Evolutionary conservation across 352 stramenopile genomes (phyloP), one percentile per base, ranked within the genome.

Genomic region (Phytopythium boreale): DNA sequence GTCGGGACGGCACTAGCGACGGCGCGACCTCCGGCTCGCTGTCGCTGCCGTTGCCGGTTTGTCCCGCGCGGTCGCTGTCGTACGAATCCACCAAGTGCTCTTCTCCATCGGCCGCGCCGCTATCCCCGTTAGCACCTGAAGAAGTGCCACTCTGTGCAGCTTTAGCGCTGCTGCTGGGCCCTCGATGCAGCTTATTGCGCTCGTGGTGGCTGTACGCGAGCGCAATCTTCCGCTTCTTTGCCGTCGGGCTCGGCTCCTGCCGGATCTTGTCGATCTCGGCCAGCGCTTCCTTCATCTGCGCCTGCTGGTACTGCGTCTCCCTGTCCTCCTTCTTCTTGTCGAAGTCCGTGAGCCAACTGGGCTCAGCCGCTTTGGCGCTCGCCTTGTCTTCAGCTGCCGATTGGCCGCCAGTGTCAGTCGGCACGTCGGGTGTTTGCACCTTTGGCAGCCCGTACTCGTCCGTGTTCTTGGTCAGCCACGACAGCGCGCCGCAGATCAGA

Each of bases 401-500:
- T 53, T 47, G 11, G 22, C 59, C 58, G 29, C 2, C 31, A 41
- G 60, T 43, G 63, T 64, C 19, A 56, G n/a, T 12, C n/a, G 17
- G 2, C 31, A 3, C 52, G 19, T 8, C 41, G 71, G 52, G 2
- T 20, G 11, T 24, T 43, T 57, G 11, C 19, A 24, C 36, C 69
- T 73, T 53, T 15, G 82, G 63, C 27, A 95, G 71, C 61, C 89
- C 90, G 44, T 77, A 85, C 61, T 84, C 82, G 63, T 94, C 89
- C 19, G 87, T 92, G 63, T 92, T 74, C 49, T 80, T 77, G 6
- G 71, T 61, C 5, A 97, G 71, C 91, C 91, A 98, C 34, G 91
- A 83, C 4, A 98, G 71, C 1, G 84, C 75, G 19, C 89, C 88
- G 62, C 91, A 97, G 60, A 98, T 97, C 19, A 98, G 76, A 64